Evolutionary conservation across 257 asterid genomes (phyloP).

Genomic region (Penstemon newberryi): DNA sequence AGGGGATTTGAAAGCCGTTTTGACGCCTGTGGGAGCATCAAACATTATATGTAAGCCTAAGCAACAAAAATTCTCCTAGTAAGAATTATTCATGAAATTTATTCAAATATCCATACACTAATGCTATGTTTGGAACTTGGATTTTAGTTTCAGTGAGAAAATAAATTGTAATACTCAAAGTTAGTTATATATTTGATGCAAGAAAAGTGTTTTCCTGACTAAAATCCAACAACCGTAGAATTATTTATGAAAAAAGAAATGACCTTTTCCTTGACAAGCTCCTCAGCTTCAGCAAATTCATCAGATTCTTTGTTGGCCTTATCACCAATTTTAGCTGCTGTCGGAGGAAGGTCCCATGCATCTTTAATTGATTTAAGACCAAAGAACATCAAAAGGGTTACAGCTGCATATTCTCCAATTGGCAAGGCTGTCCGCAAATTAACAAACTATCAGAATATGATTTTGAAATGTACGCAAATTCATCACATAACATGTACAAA

Average conservation of each 20-base stretch:
- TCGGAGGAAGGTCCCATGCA: slow-evolving; percentile 90
- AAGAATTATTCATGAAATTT: too few species aligned
- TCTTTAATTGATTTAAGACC: slow-evolving; percentile 94
- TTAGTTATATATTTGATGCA: too few species aligned
- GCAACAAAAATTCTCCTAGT: too few species aligned
- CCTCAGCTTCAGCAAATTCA: slow-evolving; percentile 94
- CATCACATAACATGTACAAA: background rate
- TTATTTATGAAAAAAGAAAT: background rate
- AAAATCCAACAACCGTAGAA: background rate
- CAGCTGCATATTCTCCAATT: slow-evolving; percentile 91
- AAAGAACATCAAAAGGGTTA: slow-evolving; percentile 87
- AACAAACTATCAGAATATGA: slow-evolving; percentile 11
- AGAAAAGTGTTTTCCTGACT: background rate
- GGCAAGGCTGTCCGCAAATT: slow-evolving; percentile 70
- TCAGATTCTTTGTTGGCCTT: slow-evolving; percentile 56
- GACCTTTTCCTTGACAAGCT: slow-evolving; percentile 91
- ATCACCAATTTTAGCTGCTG: slow-evolving; percentile 57
- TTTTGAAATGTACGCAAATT: background rate
- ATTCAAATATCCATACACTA: too few species aligned
- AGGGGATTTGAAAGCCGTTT: slow-evolving; percentile 75
- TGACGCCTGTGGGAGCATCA: slow-evolving; percentile 50
- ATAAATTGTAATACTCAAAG: too few species aligned
- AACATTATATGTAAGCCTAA: background rate
- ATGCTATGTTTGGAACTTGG: too few species aligned
- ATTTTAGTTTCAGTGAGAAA: too few species aligned